These are phyloP conservation scores for Kalmanozyma brasiliensis DNA, from an alignment of 1,284 basidiomycete species.

Conservation along the genomic window DNA sequence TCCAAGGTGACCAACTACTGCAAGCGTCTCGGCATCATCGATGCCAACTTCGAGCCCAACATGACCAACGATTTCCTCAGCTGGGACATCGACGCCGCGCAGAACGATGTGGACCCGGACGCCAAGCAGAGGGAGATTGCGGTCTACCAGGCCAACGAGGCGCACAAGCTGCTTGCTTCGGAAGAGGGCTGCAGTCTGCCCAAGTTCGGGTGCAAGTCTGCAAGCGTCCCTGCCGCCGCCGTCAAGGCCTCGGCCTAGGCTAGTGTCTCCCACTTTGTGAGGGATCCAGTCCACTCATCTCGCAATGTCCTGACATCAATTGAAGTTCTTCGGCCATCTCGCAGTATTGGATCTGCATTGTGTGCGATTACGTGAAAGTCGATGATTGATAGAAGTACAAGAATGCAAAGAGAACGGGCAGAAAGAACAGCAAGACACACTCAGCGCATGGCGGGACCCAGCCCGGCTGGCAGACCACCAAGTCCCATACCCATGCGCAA, in stretches of 20 bases:
- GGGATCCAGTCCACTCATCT: too few relatives aligned
- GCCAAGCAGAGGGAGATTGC: constrained; percentile 59
- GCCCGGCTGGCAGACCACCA: constrained; percentile 14
- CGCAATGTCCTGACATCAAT: too few relatives aligned
- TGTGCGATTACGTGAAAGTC: too few relatives aligned
- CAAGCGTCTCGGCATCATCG: constrained; percentile 68
- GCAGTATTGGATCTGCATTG: neutral
- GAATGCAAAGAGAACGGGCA: constrained; percentile 2
- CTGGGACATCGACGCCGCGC: constrained; percentile 46
- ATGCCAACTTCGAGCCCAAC: constrained; percentile 66
- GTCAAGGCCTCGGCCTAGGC: constrained; percentile 21
- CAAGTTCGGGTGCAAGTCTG: constrained; percentile 30
- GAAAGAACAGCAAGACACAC: neutral
- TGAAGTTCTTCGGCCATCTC: too few relatives aligned
- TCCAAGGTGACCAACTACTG: constrained; percentile 68
- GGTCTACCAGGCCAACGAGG: constrained; percentile 50
- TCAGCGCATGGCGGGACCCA: constrained; percentile 30
- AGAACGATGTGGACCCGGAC: constrained; percentile 50
- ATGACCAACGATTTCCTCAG: constrained; percentile 67
- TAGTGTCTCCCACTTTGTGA: neutral
- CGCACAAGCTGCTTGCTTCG: constrained; percentile 34
- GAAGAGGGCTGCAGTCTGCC: constrained; percentile 9
- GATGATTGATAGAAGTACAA: constrained; percentile 35
- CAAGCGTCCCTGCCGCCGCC: constrained; percentile 8
- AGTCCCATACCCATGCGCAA: constrained; percentile 41